Evolutionary conservation across 352 stramenopile species (phyloP).

Genomic region (Phytophthora multivora): DNA sequence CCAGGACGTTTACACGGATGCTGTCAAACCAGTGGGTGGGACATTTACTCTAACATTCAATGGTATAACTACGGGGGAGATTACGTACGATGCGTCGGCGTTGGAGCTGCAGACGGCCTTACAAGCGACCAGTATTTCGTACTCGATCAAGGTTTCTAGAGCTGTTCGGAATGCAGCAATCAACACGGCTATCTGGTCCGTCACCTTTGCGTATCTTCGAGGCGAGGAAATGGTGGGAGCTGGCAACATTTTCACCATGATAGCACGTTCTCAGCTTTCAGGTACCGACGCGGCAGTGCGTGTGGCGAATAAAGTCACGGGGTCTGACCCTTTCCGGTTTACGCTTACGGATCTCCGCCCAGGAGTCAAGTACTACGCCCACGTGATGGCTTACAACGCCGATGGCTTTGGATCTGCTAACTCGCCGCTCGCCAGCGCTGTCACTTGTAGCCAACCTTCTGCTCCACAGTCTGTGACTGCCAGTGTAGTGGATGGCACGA

Average conservation of each 20-base stretch:
- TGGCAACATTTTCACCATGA: conserved; percentile 88
- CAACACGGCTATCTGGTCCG: conserved; percentile 88
- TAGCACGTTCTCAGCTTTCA: conserved; percentile 55
- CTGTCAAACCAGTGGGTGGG: conserved; percentile 51
- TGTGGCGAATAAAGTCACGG: conserved; percentile 87
- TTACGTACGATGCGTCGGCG: conserved; percentile 77
- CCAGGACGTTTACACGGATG: conserved; percentile 32
- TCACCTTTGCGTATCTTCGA: conserved; percentile 94
- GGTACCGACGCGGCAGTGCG: conserved; percentile 66
- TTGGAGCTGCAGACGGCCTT: conserved; percentile 87
- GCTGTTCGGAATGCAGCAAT: conserved; percentile 37
- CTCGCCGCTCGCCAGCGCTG: conserved; percentile 59
- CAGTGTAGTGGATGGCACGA: conserved; percentile 60
- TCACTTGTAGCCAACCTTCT: conserved; percentile 59
- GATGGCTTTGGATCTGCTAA: conserved; percentile 40
- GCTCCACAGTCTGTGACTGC: conserved; percentile 50
- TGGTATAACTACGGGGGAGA: conserved; percentile 73
- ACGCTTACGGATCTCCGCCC: conserved; percentile 60
- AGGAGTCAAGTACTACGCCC: conserved; percentile 70
- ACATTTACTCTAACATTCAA: conserved; percentile 92
- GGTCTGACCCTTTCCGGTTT: conserved; percentile 89
- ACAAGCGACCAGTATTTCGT: conserved; percentile 79
- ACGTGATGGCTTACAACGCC: conserved; percentile 86
- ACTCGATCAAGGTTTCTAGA: conserved; percentile 83
- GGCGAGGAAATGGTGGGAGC: conserved; percentile 93